A percentile compares a stretch with the other conserved stretches of the same genome.
Conservation (phyloP, 108 stramenopile genomes). For the Cyclostephanos tholiformis region DNA sequence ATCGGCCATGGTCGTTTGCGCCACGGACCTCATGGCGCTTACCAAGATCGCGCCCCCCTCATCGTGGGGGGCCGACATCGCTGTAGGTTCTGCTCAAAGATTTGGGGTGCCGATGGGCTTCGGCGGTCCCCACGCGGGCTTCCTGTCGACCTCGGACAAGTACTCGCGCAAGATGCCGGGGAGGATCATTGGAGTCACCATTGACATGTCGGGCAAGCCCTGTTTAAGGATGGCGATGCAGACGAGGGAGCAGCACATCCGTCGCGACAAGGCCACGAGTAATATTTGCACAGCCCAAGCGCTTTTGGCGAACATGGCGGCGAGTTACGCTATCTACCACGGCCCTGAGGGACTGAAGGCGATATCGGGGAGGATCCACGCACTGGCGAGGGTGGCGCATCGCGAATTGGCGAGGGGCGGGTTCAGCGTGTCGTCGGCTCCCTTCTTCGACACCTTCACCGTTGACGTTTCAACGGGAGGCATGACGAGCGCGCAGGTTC, state of each 20-base stretch:
- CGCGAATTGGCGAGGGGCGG: conserved; percentile 81
- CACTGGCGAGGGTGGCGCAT: conserved; percentile 79
- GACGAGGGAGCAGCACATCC: conserved; percentile 97
- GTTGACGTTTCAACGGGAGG: conserved; percentile 78
- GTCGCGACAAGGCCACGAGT: conserved; percentile 98
- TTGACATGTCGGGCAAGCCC: conserved; percentile 91
- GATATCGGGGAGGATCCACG: conserved; percentile 91
- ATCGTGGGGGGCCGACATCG: conserved; percentile 97
- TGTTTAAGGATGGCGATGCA: conserved; percentile 99
- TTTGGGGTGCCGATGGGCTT: conserved; percentile 99
- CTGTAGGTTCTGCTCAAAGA: conserved; percentile 97
- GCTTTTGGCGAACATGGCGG: conserved; percentile 98
- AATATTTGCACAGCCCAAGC: conserved; percentile 99
- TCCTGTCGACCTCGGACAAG: conserved; percentile 89
- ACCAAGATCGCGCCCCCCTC: conserved; percentile 89
- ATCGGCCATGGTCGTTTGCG: conserved; percentile 90
- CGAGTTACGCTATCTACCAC: conserved; percentile 98
- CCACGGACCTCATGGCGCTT: conserved; percentile 95
- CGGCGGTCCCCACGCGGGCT: conserved; percentile 99
- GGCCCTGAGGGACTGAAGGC: conserved; percentile 93
- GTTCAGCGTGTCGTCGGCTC: conserved; percentile 60
- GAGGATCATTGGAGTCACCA: conserved; percentile 95
- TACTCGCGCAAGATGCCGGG: conserved; percentile 98
- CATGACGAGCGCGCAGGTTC: conserved; percentile 73
- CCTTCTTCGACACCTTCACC: conserved; percentile 97